phyloP scores from a whole-genome alignment of 768 basidiomycete genomes.

The Trametes elegans region DNA sequence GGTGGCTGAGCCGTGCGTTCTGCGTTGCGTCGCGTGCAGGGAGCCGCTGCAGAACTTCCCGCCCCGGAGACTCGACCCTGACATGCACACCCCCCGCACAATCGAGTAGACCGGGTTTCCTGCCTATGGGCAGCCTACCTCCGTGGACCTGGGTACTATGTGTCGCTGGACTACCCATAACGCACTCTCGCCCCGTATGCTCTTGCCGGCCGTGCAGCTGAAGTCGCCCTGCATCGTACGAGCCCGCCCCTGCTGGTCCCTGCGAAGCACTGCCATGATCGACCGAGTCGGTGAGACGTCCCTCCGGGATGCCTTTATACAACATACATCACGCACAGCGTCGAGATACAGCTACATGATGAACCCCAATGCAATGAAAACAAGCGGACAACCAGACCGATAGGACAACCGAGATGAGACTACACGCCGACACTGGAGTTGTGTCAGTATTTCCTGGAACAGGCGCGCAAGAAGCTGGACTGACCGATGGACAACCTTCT shows the following conservation, averaged over 20 bases:
- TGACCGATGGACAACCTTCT: slow-evolving; percentile 55
- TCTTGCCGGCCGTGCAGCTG: too few relatives aligned
- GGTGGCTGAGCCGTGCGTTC: background rate
- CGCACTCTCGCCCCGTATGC: background rate
- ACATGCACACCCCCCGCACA: slow-evolving; percentile 3
- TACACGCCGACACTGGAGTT: background rate
- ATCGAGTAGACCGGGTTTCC: slow-evolving; percentile 1
- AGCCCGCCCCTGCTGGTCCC: too few relatives aligned
- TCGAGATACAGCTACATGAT: slow-evolving; percentile 13
- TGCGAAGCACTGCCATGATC: too few relatives aligned
- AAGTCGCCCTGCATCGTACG: too few relatives aligned
- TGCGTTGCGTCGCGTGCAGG: slow-evolving; percentile 36
- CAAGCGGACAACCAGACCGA: slow-evolving; percentile 2
- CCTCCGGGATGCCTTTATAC: background rate
- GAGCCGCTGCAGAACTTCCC: slow-evolving; percentile 53
- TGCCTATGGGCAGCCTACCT: too few relatives aligned
- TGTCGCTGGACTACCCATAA: background rate
- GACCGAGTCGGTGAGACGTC: background rate
- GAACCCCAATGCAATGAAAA: slow-evolving; percentile 6
- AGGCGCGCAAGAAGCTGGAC: background rate
- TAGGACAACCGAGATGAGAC: background rate
- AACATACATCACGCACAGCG: slow-evolving; percentile 6
- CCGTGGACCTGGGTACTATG: too few relatives aligned
- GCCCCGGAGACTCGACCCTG: slow-evolving; percentile 14
- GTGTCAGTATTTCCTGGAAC: background rate